Base-by-base conservation (phyloP, 2,329 filamentous ascomycete species). In the Whalleya microplaca region DNA sequence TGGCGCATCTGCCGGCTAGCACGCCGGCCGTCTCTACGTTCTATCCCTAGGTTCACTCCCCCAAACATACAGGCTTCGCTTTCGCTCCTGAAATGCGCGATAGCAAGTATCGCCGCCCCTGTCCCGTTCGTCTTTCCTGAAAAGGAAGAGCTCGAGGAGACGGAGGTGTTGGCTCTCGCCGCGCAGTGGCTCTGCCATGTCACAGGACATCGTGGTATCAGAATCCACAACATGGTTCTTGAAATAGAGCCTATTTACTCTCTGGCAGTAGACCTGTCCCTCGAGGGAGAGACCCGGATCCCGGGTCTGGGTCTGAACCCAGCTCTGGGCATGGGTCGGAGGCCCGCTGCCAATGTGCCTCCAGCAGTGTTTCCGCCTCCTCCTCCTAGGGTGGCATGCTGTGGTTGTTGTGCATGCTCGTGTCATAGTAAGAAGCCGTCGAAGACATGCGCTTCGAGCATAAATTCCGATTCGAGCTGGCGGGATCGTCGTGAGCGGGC, bases 121-220 rank as follows among this genome's bases (percentile, higher is more conserved):
- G 50, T 45, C 41, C 42, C 47, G 51, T 21, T 61, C 5, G 14
- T 32, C 23, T 61, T 53, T 51, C 48, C 53, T 21, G 55, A 55
- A 16, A 45, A 44, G 20, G 55, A 51, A 14, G 49, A 29, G 21
- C 4, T 52, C 14, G 61, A 48, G 3, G 56, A 61, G 16, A 51
- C 56, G 19, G 53, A 53, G 9, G 41, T 62, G 23, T 9, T 65
- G 6, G 29, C 45, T 21, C 18, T 41, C 5, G 57, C 60, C 19
- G 58, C 53, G 16, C 66, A 66, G 48, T 68, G 56, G 51, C 64
- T 67, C 23, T 64, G 59, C 55, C 41, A 59, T 51, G 21, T 57
- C 18, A 64, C 65, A 1, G 66, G 66, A 10, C 51, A 41, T 47
- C 55, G 58, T 9, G 5, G 50, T 16, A 55, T 53, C 48, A 57